phyloP scores from a whole-genome alignment of 805 yeast species.

The Starmerella etchellsii region DNA sequence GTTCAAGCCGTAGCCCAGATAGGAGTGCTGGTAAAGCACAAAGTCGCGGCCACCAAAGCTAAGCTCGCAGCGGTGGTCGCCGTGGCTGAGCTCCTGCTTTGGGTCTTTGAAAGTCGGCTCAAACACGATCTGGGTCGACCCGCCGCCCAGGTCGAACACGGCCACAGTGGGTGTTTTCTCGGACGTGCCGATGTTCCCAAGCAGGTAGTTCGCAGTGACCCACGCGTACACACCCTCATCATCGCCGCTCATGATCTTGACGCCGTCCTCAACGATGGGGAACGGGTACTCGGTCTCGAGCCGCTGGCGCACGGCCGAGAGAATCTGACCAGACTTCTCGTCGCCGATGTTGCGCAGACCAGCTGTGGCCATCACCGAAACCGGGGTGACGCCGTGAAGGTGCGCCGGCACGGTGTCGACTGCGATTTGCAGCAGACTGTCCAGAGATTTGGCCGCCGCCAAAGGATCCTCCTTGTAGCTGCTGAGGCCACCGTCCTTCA shows the following conservation, averaged over 20 bases:
- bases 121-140: slow-evolving; percentile 95
- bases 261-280: slow-evolving; percentile 78
- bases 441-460: slow-evolving; percentile 85
- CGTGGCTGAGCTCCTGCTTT: slow-evolving; percentile 46
- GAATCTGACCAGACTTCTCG: slow-evolving; percentile 55
- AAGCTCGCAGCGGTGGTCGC: slow-evolving; percentile 76
- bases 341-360: slow-evolving; percentile 81
- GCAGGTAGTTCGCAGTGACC: slow-evolving; percentile 87
- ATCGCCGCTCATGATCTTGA: slow-evolving; percentile 87
- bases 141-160: slow-evolving; percentile 96
- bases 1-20: slow-evolving; percentile 90
- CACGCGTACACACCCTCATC: slow-evolving; percentile 98
- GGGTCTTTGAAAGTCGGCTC: slow-evolving; percentile 59
- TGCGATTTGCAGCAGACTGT: slow-evolving; percentile 67
- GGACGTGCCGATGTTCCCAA: slow-evolving; percentile 83
- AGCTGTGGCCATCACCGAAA: slow-evolving; percentile 96
- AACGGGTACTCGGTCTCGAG: slow-evolving; percentile 77
- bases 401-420: slow-evolving; percentile 61
- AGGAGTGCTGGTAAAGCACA: slow-evolving; percentile 81
- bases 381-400: slow-evolving; percentile 70
- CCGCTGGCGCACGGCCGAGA: slow-evolving; percentile 63
- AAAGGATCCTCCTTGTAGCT: slow-evolving; percentile 55
- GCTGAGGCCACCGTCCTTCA: slow-evolving; percentile 87
- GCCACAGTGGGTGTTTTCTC: slow-evolving; percentile 82
- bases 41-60: slow-evolving; percentile 72